Base-by-base conservation (phyloP, 768 basidiomycete genomes). In the Suillus occidentalis region DNA sequence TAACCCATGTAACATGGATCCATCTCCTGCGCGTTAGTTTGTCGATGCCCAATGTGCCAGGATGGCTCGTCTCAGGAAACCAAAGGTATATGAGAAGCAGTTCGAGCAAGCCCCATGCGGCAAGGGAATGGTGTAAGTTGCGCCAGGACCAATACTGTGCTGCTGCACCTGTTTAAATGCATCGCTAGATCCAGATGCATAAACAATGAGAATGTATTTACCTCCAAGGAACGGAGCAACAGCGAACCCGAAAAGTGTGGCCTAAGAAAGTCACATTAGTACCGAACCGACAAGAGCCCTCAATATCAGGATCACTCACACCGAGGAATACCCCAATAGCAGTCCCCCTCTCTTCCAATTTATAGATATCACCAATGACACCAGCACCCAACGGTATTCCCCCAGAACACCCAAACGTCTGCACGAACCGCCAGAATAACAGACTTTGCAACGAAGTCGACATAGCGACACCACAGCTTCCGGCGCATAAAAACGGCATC, bases 41-140 rank as follows among this genome's bases (percentile, higher is more conserved):
- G 61, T 88, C 87, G 2, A 88, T 77, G 0, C 87, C 85, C 45
- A 82, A 77, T 1, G 81, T 70, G 8, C 85, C 83, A 1, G 89
- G 89, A 68, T 88, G 86, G 59, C 83, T 84, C 3, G 89, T 91
- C 69, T 91, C 90, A 0, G 89, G 89, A n/a, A 89, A 81, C 61
- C 80, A 81, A 4, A 82, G 49, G 1, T 71, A 58, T 39, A 89
- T 77, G 6, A 77, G 65, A 7, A 81, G 8, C 42, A 85, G 77
- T 2, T 79, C 76, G 1, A 81, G 16, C 0, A 83, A 43, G 2
- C 82, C 83, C 45, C 77, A 72, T 0, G 79, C 43, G 3, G 82
- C 83, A 1, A 91, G 64, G 0, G 70, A 68, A 9, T 75, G 70
- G 70, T 91, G 89, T 73, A 89, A 83, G 4, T 80, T 66, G 0